A percentile compares a stretch with the other conserved stretches of the same genome.
These are phyloP conservation scores for Helminthosporium solani DNA, from an alignment of 2,329 filamentous ascomycete species.

Conservation along the genomic window DNA sequence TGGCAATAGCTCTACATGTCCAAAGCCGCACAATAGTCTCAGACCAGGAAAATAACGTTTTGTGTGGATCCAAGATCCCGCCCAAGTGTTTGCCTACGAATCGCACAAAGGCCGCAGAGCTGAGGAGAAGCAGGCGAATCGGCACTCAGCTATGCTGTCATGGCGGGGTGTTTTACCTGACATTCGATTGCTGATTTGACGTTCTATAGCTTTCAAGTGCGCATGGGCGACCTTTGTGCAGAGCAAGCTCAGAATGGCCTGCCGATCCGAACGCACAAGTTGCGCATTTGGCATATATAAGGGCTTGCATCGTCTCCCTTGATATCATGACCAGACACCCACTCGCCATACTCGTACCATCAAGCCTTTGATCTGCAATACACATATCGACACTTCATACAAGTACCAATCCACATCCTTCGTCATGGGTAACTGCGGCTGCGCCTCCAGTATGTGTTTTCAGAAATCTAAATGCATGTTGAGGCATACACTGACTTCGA, in stretches of 20 bases:
- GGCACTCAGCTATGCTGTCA: background rate
- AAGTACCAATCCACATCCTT: background rate
- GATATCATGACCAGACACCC: background rate
- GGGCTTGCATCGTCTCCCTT: background rate
- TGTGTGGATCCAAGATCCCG: background rate
- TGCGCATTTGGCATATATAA: conserved; percentile 1
- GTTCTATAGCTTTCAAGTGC: background rate
- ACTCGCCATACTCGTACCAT: background rate
- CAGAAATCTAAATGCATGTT: too few species aligned
- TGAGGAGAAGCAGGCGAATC: background rate
- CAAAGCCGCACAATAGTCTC: background rate
- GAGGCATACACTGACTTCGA: too few species aligned
- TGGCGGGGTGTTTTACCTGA: background rate
- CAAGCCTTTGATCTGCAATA: background rate
- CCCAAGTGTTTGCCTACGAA: background rate
- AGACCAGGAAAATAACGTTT: background rate
- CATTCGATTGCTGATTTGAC: too few species aligned
- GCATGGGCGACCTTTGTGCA: conserved; percentile 1
- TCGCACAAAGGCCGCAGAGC: background rate
- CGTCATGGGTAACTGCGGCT: conserved; percentile 29
- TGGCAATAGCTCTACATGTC: background rate
- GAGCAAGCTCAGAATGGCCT: background rate
- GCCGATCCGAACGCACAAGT: background rate
- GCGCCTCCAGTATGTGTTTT: conserved; percentile 11
- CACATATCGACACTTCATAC: background rate